phyloP scores from a whole-genome alignment of 495 filamentous ascomycete genomes.

The Hypoxylon cercidicola region DNA sequence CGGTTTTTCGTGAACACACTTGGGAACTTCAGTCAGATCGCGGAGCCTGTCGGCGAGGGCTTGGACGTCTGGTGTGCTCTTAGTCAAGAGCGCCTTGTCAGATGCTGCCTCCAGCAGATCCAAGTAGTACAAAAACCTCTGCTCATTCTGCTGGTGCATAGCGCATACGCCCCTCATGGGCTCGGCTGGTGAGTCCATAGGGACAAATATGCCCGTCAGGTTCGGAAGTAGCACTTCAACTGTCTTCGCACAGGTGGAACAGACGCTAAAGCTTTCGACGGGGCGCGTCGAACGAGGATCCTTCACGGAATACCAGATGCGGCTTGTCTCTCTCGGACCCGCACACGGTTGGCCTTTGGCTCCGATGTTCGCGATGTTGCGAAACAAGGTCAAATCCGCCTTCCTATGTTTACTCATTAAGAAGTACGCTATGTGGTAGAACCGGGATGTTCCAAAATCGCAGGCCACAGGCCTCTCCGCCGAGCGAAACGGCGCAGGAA shows the following conservation, averaged over 20 bases:
- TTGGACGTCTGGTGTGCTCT: slow-evolving; percentile 48
- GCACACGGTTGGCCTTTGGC: slow-evolving; percentile 49
- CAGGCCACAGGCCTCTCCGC: slow-evolving; percentile 52
- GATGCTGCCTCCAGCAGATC: slow-evolving; percentile 54
- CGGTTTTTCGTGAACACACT: slow-evolving; percentile 49
- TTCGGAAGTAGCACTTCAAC: slow-evolving; percentile 56
- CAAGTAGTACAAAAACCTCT: slow-evolving; percentile 55
- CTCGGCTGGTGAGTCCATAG: slow-evolving; percentile 49
- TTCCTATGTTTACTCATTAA: slow-evolving; percentile 53
- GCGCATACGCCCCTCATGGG: slow-evolving; percentile 52
- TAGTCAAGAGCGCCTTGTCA: slow-evolving; percentile 47
- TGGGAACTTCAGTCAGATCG: slow-evolving; percentile 45
- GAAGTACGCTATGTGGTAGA: slow-evolving; percentile 59
- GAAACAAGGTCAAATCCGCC: slow-evolving; percentile 52
- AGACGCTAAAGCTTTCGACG: slow-evolving; percentile 53
- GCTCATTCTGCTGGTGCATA: slow-evolving; percentile 49
- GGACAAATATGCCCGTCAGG: slow-evolving; percentile 52
- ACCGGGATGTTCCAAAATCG: slow-evolving; percentile 56
- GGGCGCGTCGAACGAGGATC: slow-evolving; percentile 47
- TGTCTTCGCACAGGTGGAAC: slow-evolving; percentile 53
- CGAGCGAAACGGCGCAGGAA: slow-evolving; percentile 48
- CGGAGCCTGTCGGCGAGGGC: slow-evolving; percentile 51
- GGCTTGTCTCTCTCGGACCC: slow-evolving; percentile 39
- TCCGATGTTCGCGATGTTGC: slow-evolving; percentile 51
- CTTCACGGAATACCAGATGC: slow-evolving; percentile 57